Percentiles rank a stretch among this genome's conserved stretches.
These are phyloP conservation scores for Diplodia seriata DNA, from an alignment of 2,329 filamentous ascomycete genomes.

Conservation along the genomic window DNA sequence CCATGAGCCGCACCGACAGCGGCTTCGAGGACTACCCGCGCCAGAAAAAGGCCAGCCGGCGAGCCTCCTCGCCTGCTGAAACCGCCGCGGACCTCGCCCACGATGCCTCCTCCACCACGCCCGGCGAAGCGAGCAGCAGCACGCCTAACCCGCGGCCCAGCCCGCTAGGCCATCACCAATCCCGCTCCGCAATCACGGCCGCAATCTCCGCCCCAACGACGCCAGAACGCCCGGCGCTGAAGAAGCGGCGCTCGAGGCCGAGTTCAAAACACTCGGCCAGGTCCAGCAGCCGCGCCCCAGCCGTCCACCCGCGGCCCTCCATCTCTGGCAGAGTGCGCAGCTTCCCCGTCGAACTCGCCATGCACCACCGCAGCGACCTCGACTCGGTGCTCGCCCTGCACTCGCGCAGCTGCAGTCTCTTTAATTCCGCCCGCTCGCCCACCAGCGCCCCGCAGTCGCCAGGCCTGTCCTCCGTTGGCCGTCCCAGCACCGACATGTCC, in stretches of 20 bases:
- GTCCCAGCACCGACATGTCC: constrained; percentile 25
- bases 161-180: constrained; percentile 9
- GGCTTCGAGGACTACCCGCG: constrained; percentile 27
- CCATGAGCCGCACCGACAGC: constrained; percentile 32
- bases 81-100: neutral
- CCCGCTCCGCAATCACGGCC: neutral
- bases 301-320: constrained; percentile 8
- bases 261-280: constrained; percentile 29
- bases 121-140: constrained; percentile 3
- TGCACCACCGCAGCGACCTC: constrained; percentile 41
- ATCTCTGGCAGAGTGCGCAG: constrained; percentile 37
- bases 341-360: constrained; percentile 43
- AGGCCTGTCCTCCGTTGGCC: constrained; percentile 16
- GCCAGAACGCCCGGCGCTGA: constrained; percentile 11
- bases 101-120: neutral
- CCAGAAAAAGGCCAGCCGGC: constrained; percentile 1
- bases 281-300: constrained; percentile 10
- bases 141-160: constrained; percentile 5
- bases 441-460: constrained; percentile 28
- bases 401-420: constrained; percentile 47
- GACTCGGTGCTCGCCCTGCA: constrained; percentile 50
- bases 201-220: constrained; percentile 3
- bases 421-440: constrained; percentile 6
- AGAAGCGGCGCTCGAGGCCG: constrained; percentile 27
- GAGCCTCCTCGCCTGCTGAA: constrained; percentile 20